Evolutionary conservation across 1,284 basidiomycete species (phyloP).

Genomic region (Xanthoconium separans): DNA sequence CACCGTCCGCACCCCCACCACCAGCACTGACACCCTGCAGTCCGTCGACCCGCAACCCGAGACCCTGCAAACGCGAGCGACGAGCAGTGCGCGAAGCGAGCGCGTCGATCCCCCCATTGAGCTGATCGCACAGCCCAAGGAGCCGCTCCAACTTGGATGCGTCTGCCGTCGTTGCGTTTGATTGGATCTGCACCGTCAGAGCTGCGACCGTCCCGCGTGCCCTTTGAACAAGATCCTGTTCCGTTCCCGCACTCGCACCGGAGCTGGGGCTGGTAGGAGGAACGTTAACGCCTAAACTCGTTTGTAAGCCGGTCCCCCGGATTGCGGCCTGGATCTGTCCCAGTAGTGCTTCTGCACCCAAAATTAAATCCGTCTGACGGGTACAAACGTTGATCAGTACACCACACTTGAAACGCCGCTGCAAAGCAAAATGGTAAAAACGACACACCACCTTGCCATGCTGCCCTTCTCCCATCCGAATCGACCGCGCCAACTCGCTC

Average conservation of each 20-base stretch:
- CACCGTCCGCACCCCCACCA: not conserved
- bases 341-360: conserved; percentile 50
- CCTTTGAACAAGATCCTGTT: conserved; percentile 42
- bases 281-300: not conserved
- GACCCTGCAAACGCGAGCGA: conserved; percentile 42
- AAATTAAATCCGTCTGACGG: conserved; percentile 8
- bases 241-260: not conserved
- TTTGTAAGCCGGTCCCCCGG: not conserved
- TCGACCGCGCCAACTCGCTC: conserved; percentile 70
- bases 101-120: conserved; percentile 54
- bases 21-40: conserved; percentile 3
- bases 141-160: conserved; percentile 61
- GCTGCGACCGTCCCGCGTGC: conserved; percentile 57
- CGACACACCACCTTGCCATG: conserved; percentile 44
- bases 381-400: not conserved
- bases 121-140: conserved; percentile 68
- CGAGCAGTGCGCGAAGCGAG: conserved; percentile 35
- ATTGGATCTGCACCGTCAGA: conserved; percentile 52
- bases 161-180: conserved; percentile 50
- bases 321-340: conserved; percentile 41
- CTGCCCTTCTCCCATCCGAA: conserved; percentile 58
- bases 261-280: not conserved
- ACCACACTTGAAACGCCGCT: not conserved
- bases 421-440: not conserved
- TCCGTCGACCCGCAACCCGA: conserved; percentile 42